Conservation (phyloP, 306 rosid genomes). For the Ormosia semicastrata region DNA sequence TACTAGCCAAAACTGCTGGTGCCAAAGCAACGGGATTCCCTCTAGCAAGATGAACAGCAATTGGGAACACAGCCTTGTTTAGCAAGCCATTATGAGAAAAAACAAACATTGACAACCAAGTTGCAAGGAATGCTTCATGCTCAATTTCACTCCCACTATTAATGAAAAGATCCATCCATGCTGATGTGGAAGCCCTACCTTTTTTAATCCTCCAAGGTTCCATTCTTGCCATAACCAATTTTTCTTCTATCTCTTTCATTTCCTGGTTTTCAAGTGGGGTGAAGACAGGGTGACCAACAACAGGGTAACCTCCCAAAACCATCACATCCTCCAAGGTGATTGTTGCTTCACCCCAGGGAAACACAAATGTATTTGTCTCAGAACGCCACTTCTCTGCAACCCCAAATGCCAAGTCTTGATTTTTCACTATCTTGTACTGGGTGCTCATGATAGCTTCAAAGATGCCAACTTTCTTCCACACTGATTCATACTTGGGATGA, state of each 20-base stretch:
- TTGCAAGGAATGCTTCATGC: conserved; percentile 56
- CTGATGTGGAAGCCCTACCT: neutral
- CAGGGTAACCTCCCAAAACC: conserved; percentile 51
- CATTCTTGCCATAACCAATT: conserved; percentile 8
- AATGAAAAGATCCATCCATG: conserved; percentile 36
- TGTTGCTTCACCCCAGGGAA: conserved; percentile 58
- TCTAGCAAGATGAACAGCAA: conserved; percentile 51
- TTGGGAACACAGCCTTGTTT: conserved; percentile 15
- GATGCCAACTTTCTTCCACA: conserved; percentile 48
- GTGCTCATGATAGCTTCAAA: conserved; percentile 47
- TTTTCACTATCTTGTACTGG: neutral
- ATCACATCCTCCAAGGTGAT: conserved; percentile 59
- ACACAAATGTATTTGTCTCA: conserved; percentile 41
- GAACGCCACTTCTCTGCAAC: conserved; percentile 47
- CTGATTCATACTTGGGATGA: conserved; percentile 14
- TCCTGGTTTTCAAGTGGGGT: conserved; percentile 16
- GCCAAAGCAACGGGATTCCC: conserved; percentile 54
- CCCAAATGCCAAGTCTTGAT: conserved; percentile 16
- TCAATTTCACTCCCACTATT: conserved; percentile 48
- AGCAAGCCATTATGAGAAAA: neutral
- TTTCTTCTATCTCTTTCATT: conserved; percentile 25
- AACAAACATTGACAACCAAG: conserved; percentile 51
- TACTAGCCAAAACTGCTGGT: conserved; percentile 50
- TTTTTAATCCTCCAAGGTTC: neutral
- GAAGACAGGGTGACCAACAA: conserved; percentile 36